Evolutionary conservation across 177 flowering plant genomes (phyloP), one percentile per base, ranked within the genome.

Genomic region (Vitis hybrid): DNA sequence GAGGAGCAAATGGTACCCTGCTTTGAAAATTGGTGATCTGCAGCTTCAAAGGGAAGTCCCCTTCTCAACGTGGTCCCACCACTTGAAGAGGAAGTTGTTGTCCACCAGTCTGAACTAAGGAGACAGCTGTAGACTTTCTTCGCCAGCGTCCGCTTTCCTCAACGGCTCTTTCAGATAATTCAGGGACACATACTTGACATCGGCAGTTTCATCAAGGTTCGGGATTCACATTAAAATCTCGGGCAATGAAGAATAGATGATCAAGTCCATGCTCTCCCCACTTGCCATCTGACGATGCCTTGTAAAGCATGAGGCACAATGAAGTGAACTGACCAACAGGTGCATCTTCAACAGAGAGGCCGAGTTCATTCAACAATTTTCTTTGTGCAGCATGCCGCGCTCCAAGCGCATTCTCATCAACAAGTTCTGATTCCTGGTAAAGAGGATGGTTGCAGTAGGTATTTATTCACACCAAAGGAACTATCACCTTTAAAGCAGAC

Each of bases 231-330:
- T 70, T 77, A 32, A 93, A 96, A 73, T 93, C 99, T 19, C 89
- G 82, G 8, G 93, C 91, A n/a, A 90, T 93, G 83, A 95, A 95
- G 58, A 95, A 94, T n/a, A 95, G 81, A 80, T 95, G 93, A 72
- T 95, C 99, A 76, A 95, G 79, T 88, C 91, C 99, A 75, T 95
- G 98, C 77, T 95, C 99, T 6, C 99, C 99, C 99, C 99, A 95
- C 77, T 90, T 95, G 52, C 97, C 99, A 76, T 95, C 97, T 11
- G 99, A 95, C 62, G 99, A 98, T 18, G 99, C 99, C 82, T 91
- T 90, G 89, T 93, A 95, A 56, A 95, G 85, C 55, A 95, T 95
- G 56, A 96, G 91, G 1, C 97, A 92, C 56, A 95, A 82, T 2
- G 98, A 88, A 11, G 60, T 81, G 77, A 95, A 95, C 77, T 90